Percentiles rank a stretch among this genome's conserved stretches.
Conservation (phyloP, 306 rosid species). For the Chamaecrista fasciculata region DNA sequence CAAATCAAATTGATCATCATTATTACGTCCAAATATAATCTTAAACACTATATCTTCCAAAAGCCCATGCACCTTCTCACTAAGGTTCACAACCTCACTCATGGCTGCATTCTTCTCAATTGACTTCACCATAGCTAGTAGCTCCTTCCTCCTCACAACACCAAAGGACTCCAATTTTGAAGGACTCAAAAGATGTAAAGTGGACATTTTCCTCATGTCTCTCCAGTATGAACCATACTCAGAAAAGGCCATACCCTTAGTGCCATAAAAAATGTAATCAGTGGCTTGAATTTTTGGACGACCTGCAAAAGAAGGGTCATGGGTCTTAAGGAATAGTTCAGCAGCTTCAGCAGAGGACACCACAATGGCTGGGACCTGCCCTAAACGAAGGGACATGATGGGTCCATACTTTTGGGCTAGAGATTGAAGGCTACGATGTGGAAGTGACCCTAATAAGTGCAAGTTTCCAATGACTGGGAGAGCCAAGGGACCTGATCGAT, state of each 20-base stretch:
- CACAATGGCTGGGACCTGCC: not conserved
- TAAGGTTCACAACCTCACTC: conserved; percentile 23
- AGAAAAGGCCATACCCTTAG: conserved; percentile 19
- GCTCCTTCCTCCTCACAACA: conserved; percentile 23
- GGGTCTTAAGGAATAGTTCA: not conserved
- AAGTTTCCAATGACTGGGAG: conserved; percentile 45
- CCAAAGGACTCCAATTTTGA: conserved; percentile 32
- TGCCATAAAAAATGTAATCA: not conserved
- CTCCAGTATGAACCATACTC: conserved; percentile 44
- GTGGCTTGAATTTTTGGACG: not conserved
- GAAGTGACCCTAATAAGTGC: conserved; percentile 36
- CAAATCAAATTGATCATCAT: conserved; percentile 17
- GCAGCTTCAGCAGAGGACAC: not conserved
- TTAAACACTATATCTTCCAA: not conserved
- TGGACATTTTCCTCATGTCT: conserved; percentile 33
- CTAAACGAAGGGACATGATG: conserved; percentile 25
- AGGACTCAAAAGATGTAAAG: conserved; percentile 10
- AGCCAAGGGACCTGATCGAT: conserved; percentile 25
- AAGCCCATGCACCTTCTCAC: not conserved
- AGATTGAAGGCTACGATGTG: conserved; percentile 18
- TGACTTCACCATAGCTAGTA: not conserved
- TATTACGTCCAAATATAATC: conserved; percentile 17
- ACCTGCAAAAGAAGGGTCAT: not conserved
- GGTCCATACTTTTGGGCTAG: conserved; percentile 38
- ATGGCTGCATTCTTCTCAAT: not conserved